A percentile compares a stretch with the other conserved stretches of the same genome.
phyloP scores from a whole-genome alignment of 768 basidiomycete species.

The Pisolithus microcarpus region DNA sequence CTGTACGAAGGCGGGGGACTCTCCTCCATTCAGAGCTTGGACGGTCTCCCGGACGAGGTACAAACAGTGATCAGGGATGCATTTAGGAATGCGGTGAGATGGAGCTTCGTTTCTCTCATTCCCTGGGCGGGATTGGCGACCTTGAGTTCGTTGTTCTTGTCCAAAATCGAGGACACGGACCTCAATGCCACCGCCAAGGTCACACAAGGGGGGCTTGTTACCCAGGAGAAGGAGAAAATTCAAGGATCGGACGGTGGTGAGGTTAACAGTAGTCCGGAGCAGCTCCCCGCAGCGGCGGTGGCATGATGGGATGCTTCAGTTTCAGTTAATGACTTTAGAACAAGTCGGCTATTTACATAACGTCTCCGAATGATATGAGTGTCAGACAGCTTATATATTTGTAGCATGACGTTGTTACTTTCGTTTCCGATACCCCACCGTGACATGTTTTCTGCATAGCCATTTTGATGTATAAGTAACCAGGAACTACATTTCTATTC shows the following conservation, averaged over 20 bases:
- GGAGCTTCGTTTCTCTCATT: conserved; percentile 41
- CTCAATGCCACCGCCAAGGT: not conserved
- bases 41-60: conserved; percentile 28
- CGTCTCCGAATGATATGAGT: too few species aligned
- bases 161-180: conserved; percentile 20
- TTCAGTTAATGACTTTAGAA: too few species aligned
- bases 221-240: not conserved
- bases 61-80: conserved; percentile 33
- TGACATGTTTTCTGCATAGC: too few species aligned
- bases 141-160: conserved; percentile 33
- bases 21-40: conserved; percentile 30
- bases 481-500: too few species aligned
- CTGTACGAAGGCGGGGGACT: conserved; percentile 22
- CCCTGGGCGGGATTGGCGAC: conserved; percentile 38
- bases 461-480: too few species aligned
- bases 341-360: too few species aligned
- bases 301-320: too few species aligned
- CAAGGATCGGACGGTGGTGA: not conserved
- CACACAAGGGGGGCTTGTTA: not conserved
- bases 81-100: conserved; percentile 35
- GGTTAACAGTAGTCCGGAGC: too few species aligned
- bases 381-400: too few species aligned
- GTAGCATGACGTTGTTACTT: too few species aligned
- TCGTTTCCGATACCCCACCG: too few species aligned
- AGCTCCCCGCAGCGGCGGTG: too few species aligned